phyloP scores from a whole-genome alignment of 2,329 filamentous ascomycete species.

The Pseudogymnoascus sp. region DNA sequence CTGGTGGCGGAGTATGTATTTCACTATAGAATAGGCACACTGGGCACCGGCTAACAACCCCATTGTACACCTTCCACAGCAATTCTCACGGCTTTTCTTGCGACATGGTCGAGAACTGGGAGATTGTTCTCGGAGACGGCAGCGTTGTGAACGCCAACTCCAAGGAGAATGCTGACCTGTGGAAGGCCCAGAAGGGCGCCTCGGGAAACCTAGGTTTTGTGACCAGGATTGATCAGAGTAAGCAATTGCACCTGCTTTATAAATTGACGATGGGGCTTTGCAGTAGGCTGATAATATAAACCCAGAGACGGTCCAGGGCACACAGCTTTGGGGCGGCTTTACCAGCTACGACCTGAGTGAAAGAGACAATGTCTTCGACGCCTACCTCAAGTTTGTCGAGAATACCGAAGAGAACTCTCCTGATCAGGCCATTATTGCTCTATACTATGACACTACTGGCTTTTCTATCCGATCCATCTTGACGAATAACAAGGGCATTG shows the following conservation, averaged over 20 bases:
- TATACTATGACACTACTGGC: conserved; percentile 14
- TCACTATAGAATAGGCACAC: conserved; percentile 4
- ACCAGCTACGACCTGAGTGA: conserved; percentile 16
- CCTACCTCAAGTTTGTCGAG: conserved; percentile 17
- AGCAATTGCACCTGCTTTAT: not conserved
- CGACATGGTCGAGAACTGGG: conserved; percentile 41
- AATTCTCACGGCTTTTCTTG: conserved; percentile 40
- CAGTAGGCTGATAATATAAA: conserved; percentile 12
- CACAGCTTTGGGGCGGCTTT: conserved; percentile 16
- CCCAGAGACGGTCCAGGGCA: conserved; percentile 11
- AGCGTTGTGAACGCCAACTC: conserved; percentile 39
- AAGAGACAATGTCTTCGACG: conserved; percentile 14
- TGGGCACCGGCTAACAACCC: conserved; percentile 16
- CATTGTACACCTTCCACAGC: conserved; percentile 31
- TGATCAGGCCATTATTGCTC: conserved; percentile 25
- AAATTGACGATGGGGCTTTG: conserved; percentile 3
- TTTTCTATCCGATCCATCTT: conserved; percentile 12
- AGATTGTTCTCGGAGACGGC: conserved; percentile 46
- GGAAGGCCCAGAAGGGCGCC: conserved; percentile 46
- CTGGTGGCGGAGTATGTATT: conserved; percentile 29
- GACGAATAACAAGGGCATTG: conserved; percentile 9
- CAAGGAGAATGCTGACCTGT: conserved; percentile 41
- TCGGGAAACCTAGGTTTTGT: conserved; percentile 49
- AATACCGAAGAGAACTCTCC: conserved; percentile 15
- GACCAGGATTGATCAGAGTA: conserved; percentile 26